Evolutionary conservation across 495 filamentous ascomycete species (phyloP).

Genomic region (Lasiosphaeria miniovina): DNA sequence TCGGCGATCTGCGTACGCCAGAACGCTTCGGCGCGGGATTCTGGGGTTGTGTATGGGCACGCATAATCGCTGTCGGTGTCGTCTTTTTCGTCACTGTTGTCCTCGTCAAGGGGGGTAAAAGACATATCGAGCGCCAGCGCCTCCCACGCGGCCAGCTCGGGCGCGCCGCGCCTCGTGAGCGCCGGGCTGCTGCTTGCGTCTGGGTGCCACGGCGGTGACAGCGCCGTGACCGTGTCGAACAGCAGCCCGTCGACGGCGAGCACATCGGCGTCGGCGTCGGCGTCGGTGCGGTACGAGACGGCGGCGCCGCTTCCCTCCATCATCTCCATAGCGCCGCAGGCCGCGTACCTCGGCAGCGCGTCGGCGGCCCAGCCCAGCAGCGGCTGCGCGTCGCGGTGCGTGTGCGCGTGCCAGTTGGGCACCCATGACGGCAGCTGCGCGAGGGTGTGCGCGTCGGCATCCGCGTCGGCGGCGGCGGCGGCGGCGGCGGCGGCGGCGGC

Average conservation of each 20-base stretch:
- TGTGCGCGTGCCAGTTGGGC: slow-evolving; percentile 2
- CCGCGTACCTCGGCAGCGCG: background rate
- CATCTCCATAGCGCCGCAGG: background rate
- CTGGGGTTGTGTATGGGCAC: background rate
- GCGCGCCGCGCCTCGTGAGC: background rate
- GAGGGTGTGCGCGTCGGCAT: background rate
- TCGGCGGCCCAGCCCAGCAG: background rate
- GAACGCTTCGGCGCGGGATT: background rate
- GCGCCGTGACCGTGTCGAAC: background rate
- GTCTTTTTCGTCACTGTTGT: too few relatives aligned
- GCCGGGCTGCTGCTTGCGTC: background rate
- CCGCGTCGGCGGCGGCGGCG: too few relatives aligned
- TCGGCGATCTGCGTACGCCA: background rate
- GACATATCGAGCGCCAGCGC: background rate
- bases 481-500: too few relatives aligned
- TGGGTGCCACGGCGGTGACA: slow-evolving; percentile 4
- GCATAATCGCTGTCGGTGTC: background rate
- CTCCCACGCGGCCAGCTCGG: background rate
- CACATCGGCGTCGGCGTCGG: background rate
- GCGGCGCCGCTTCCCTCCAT: too few relatives aligned
- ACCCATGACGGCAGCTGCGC: slow-evolving; percentile 1
- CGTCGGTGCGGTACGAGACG: background rate
- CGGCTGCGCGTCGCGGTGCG: background rate
- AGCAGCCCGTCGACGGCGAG: background rate
- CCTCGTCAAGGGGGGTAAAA: background rate